These are phyloP conservation scores for Cicer chorassanicum DNA, from an alignment of 306 rosid genomes.

Conservation along the genomic window DNA sequence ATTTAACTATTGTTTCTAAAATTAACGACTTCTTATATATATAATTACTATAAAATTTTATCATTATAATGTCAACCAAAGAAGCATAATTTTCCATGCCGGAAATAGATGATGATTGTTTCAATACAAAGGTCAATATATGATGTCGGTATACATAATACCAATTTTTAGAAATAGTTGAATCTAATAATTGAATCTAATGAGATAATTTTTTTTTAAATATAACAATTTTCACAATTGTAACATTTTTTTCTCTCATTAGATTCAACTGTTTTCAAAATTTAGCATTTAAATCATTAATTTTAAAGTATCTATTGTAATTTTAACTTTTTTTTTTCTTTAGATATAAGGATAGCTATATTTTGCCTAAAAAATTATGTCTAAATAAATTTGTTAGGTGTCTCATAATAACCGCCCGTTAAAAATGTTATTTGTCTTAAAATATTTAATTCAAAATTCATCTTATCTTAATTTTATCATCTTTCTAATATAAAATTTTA, in stretches of 20 bases:
- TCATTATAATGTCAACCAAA: slow-evolving; percentile 34
- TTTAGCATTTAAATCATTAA: background rate
- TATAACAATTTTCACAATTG: too few relatives aligned
- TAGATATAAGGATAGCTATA: slow-evolving; percentile 27
- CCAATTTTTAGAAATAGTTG: background rate
- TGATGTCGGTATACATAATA: slow-evolving; percentile 15
- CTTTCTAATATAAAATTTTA: too few relatives aligned
- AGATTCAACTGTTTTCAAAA: too few relatives aligned
- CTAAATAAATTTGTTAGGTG: too few relatives aligned
- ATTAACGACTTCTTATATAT: background rate
- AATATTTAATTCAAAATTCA: too few relatives aligned
- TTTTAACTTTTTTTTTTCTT: slow-evolving; percentile 9
- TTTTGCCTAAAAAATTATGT: background rate
- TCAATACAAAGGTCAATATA: slow-evolving; percentile 43
- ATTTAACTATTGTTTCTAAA: background rate
- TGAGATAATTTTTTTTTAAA: too few relatives aligned
- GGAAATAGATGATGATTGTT: slow-evolving; percentile 41
- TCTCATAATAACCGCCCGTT: too few relatives aligned
- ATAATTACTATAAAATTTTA: slow-evolving; percentile 21
- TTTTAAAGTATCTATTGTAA: slow-evolving; percentile 29
- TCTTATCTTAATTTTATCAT: too few relatives aligned
- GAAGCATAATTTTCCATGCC: slow-evolving; percentile 45
- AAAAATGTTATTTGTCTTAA: too few relatives aligned
- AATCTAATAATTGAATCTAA: too few relatives aligned
- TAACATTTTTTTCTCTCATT: too few relatives aligned